Evolutionary conservation across 1,284 basidiomycete species (phyloP).

Genomic region (Termitomyces sp.): DNA sequence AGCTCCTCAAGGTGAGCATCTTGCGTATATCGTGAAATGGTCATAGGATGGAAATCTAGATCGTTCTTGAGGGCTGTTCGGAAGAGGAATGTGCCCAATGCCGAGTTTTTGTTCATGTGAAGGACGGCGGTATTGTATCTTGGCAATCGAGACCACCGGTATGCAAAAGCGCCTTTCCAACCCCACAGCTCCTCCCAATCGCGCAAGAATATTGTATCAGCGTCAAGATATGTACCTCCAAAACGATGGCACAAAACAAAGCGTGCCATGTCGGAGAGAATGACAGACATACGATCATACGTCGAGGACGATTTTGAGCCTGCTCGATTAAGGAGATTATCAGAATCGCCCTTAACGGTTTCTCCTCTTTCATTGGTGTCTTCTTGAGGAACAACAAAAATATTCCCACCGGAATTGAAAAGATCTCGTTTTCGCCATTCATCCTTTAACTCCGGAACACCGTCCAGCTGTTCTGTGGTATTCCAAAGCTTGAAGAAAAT

Average conservation of each 20-base stretch:
- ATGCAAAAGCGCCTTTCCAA: conserved; percentile 84
- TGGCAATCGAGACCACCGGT: conserved; percentile 76
- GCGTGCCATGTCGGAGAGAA: conserved; percentile 83
- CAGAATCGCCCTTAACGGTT: conserved; percentile 5
- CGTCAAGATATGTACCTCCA: conserved; percentile 84
- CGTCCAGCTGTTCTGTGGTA: conserved; percentile 83
- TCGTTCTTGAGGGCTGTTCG: conserved; percentile 81
- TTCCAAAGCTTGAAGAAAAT: conserved; percentile 89
- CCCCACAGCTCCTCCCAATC: conserved; percentile 92
- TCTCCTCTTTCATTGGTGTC: conserved; percentile 4
- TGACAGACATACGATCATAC: conserved; percentile 78
- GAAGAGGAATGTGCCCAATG: conserved; percentile 79
- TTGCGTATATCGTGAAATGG: conserved; percentile 72
- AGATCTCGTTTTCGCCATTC: conserved; percentile 69
- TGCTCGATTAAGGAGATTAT: conserved; percentile 65
- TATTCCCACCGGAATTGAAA: conserved; percentile 73
- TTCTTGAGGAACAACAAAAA: conserved; percentile 43
- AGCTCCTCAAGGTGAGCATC: conserved; percentile 73
- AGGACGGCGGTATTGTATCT: conserved; percentile 87
- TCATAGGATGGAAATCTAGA: conserved; percentile 86
- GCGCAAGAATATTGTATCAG: conserved; percentile 81
- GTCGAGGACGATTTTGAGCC: conserved; percentile 73
- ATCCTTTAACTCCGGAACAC: conserved; percentile 68
- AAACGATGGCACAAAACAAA: conserved; percentile 83
- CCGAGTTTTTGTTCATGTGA: conserved; percentile 77